Conservation (phyloP, 768 basidiomycete species). For the Neoboletus subvelutipes region DNA sequence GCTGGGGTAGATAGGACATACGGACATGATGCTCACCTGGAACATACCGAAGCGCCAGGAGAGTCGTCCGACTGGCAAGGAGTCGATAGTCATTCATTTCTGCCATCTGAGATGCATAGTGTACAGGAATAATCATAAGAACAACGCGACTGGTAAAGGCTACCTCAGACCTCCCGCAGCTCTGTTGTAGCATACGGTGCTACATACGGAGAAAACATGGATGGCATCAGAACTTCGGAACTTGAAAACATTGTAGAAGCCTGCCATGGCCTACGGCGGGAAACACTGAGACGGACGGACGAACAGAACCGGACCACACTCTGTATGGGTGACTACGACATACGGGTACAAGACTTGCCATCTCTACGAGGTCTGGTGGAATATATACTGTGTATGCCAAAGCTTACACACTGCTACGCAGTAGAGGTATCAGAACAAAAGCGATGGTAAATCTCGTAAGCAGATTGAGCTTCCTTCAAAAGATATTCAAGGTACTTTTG, state of each 20-base stretch:
- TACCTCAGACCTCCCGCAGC: background rate
- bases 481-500: constrained; percentile 10
- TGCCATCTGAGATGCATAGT: background rate
- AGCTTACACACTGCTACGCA: too few species aligned
- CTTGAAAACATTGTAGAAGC: too few species aligned
- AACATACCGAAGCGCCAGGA: background rate
- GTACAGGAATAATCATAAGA: background rate
- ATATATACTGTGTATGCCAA: too few species aligned
- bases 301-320: too few species aligned
- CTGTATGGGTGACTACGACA: too few species aligned
- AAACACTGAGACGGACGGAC: too few species aligned
- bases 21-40: background rate
- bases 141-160: background rate
- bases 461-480: constrained; percentile 15
- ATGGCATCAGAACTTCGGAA: background rate
- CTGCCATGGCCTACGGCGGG: too few species aligned
- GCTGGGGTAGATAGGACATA: background rate
- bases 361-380: too few species aligned
- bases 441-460: background rate
- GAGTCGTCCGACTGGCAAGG: background rate
- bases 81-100: background rate
- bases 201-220: background rate
- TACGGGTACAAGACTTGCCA: too few species aligned
- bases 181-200: background rate
- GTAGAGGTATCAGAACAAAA: too few species aligned